Evolutionary conservation across 768 basidiomycete species (phyloP).

Genomic region (Pisolithus albus): DNA sequence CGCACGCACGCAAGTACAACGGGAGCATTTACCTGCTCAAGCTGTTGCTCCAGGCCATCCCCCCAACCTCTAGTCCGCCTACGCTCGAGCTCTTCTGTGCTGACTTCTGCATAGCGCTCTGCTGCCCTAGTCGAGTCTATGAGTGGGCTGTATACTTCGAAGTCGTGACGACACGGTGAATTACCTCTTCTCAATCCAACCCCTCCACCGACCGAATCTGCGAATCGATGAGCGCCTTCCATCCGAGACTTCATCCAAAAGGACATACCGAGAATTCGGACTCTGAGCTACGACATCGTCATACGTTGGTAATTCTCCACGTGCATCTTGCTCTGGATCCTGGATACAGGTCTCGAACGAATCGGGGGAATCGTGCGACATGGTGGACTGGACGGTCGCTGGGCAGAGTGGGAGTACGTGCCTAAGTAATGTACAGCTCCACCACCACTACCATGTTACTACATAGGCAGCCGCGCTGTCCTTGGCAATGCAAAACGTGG

Average conservation of each 20-base stretch:
- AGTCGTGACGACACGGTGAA: slow-evolving; percentile 5
- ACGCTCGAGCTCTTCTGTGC: slow-evolving; percentile 49
- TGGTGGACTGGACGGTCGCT: neutral
- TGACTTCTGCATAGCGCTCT: slow-evolving; percentile 67
- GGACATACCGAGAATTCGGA: slow-evolving; percentile 64
- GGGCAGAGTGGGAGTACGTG: neutral
- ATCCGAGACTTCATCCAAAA: slow-evolving; percentile 20
- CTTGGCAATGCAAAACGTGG: neutral
- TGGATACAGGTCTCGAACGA: slow-evolving; percentile 22
- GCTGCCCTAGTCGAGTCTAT: slow-evolving; percentile 52
- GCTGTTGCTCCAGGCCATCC: slow-evolving; percentile 26
- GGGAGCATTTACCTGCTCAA: slow-evolving; percentile 10
- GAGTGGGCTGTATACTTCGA: slow-evolving; percentile 1
- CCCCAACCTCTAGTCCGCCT: slow-evolving; percentile 71
- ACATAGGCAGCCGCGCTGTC: neutral
- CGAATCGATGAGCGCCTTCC: slow-evolving; percentile 5
- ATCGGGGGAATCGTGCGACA: neutral
- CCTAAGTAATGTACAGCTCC: neutral
- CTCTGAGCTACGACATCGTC: slow-evolving; percentile 70
- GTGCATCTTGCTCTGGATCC: slow-evolving; percentile 36
- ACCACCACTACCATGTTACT: neutral
- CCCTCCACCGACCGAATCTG: slow-evolving; percentile 81
- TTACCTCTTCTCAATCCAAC: slow-evolving; percentile 86
- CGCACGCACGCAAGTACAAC: neutral
- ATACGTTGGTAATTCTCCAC: slow-evolving; percentile 66